Percentiles rank a stretch among this genome's conserved stretches.
Evolutionary conservation across 1,284 basidiomycete genomes (phyloP).

Genomic region (Tranzscheliella williamsii): DNA sequence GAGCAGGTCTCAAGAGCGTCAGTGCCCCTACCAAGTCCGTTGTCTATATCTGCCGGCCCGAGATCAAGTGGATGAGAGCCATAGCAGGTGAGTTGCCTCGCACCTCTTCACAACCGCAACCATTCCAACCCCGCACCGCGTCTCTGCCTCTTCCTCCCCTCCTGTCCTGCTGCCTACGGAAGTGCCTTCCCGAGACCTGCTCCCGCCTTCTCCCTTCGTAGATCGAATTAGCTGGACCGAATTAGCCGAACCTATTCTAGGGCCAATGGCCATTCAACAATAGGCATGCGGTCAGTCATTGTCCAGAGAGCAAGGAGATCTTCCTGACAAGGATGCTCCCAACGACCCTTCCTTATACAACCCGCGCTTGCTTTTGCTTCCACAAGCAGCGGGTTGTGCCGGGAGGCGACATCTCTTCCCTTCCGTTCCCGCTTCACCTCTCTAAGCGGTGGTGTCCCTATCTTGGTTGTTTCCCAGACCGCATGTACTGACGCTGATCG

Average conservation of each 20-base stretch:
- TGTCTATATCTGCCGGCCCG: slow-evolving; percentile 88
- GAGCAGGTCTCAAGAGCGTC: slow-evolving; percentile 30
- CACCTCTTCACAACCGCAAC: no score
- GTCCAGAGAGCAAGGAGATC: slow-evolving; percentile 48
- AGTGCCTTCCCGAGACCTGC: no score
- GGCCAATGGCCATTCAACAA: no score
- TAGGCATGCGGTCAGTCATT: slow-evolving; percentile 50
- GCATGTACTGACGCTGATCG: no score
- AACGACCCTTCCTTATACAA: slow-evolving; percentile 44
- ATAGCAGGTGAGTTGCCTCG: slow-evolving; percentile 75
- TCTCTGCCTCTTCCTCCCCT: background rate
- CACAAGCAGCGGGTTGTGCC: slow-evolving; percentile 38
- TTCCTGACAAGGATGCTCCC: slow-evolving; percentile 48
- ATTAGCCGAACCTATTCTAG: slow-evolving; percentile 44
- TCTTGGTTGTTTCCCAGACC: no score
- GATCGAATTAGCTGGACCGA: slow-evolving; percentile 30
- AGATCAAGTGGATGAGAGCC: slow-evolving; percentile 80
- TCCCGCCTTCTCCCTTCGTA: background rate
- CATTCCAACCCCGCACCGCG: no score
- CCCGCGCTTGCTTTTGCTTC: slow-evolving; percentile 33
- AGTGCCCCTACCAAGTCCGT: slow-evolving; percentile 83
- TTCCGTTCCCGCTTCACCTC: background rate
- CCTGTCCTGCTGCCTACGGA: background rate
- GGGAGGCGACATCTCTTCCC: slow-evolving; percentile 34
- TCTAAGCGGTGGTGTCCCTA: background rate